Evolutionary conservation across 148 eudicot genomes (phyloP), one percentile per base, ranked within the genome.

Genomic region (Cornus suecica): DNA sequence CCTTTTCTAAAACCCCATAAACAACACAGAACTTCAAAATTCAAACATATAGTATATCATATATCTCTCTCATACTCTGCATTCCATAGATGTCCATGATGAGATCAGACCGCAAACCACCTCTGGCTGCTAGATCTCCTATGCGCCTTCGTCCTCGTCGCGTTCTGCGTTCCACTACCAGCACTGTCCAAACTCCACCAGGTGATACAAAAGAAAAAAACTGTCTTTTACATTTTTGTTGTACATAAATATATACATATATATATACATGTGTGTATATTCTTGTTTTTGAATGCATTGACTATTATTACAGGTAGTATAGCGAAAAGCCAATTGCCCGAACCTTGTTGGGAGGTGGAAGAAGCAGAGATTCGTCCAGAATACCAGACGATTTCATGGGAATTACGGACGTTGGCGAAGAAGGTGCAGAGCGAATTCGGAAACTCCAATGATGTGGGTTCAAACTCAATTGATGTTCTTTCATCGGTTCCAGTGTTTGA

Each of bases 91-190:
- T 84, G 73, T 77, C 67, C 15, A 77, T 34, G 74, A 78, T 90
- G 91, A 86, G 89, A 83, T 78, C 92, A 4, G 89, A 80, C 80
- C 84, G 91, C 30, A 91, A 87, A 74, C 98, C 90, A 0, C 97
- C 94, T 27, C 89, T 93, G 6, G 18, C 87, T 15, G 14, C 87
- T 16, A 79, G 79, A 80, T 93, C 97, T 75, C 95, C 97, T 5
- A 80, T 88, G 68, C 74, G 83, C 11, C 83, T 93, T 62, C 93
- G 91, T 4, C 72, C 88, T 64, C 97, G 95, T 22, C 88, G 88
- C 1, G 68, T 29, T n/a, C 88, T 93, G 66, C 89, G 76, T 48
- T 83, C 95, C 37, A 74, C 73, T 37, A 1, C 58, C n/a, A 77
- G 42, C 84, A 54, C 78, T 58, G 74, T 78, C 62, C 84, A 79